A percentile compares a stretch with the other conserved stretches of the same genome.
Conservation (phyloP, 805 yeast species). For the Kodamaea laetipori region DNA sequence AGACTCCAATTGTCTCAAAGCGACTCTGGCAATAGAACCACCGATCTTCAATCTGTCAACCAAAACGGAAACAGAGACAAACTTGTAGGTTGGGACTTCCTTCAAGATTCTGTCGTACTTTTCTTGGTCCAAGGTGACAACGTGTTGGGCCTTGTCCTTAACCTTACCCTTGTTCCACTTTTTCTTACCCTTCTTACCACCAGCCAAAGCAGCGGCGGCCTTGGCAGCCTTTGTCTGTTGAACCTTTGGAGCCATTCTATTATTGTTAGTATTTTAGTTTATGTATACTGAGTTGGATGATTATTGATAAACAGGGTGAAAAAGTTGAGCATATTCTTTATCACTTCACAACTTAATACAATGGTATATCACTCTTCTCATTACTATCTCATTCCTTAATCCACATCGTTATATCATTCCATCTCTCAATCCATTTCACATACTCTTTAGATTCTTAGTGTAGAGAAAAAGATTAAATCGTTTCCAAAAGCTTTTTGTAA, state of each 20-base stretch:
- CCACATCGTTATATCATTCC: background rate
- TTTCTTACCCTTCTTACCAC: conserved; percentile 99
- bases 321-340: no score
- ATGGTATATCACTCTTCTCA: no score
- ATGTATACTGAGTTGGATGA: no score
- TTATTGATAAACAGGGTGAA: no score
- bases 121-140: conserved; percentile 95
- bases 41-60: conserved; percentile 99
- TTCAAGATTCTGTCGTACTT: conserved; percentile 98
- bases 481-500: conserved; percentile 14
- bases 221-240: conserved; percentile 99
- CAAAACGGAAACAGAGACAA: conserved; percentile 94
- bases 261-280: conserved; percentile 26
- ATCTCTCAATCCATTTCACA: conserved; percentile 16
- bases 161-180: conserved; percentile 99
- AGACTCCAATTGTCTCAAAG: conserved; percentile 90
- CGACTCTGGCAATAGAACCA: conserved; percentile 99
- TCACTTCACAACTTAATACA: no score
- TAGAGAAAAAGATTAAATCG: conserved; percentile 17
- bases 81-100: conserved; percentile 99
- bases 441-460: conserved; percentile 34
- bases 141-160: conserved; percentile 99
- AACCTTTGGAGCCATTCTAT: conserved; percentile 96
- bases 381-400: background rate
- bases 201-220: conserved; percentile 99